phyloP scores from a whole-genome alignment of 495 filamentous ascomycete genomes.

The Daldinia vernicosa region DNA sequence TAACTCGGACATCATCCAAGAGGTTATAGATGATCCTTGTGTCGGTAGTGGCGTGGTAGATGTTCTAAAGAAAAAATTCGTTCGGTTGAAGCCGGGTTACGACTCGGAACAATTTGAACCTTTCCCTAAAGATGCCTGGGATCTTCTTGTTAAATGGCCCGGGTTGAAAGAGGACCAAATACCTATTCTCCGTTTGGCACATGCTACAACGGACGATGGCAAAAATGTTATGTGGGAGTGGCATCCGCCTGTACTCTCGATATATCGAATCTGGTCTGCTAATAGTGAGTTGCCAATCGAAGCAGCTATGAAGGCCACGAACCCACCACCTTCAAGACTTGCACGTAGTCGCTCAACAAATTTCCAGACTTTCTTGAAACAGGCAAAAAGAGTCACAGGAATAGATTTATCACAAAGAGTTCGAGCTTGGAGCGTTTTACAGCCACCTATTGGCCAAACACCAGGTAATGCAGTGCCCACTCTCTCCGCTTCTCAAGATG shows the following conservation, averaged over 20 bases:
- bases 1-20: conserved; percentile 75
- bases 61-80: conserved; percentile 61
- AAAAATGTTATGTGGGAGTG: conserved; percentile 83
- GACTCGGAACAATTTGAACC: conserved; percentile 76
- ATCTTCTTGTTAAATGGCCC: conserved; percentile 82
- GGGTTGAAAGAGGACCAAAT: conserved; percentile 75
- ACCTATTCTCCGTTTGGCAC: conserved; percentile 76
- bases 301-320: conserved; percentile 64
- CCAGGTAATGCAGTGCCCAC: conserved; percentile 18
- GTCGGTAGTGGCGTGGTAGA: conserved; percentile 48
- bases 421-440: conserved; percentile 77
- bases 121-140: conserved; percentile 81
- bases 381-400: conserved; percentile 69
- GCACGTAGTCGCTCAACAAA: conserved; percentile 73
- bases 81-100: conserved; percentile 79
- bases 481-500: conserved; percentile 39
- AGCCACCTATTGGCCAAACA: conserved; percentile 28
- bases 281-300: conserved; percentile 63
- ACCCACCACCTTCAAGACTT: conserved; percentile 65
- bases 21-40: conserved; percentile 56
- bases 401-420: conserved; percentile 77
- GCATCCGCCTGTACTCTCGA: conserved; percentile 84
- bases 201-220: conserved; percentile 68
- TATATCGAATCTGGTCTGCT: conserved; percentile 77
- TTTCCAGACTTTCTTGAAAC: conserved; percentile 76